Evolutionary conservation across 1,284 basidiomycete species (phyloP).

Genomic region (Phellopilus nigrolimitatus): DNA sequence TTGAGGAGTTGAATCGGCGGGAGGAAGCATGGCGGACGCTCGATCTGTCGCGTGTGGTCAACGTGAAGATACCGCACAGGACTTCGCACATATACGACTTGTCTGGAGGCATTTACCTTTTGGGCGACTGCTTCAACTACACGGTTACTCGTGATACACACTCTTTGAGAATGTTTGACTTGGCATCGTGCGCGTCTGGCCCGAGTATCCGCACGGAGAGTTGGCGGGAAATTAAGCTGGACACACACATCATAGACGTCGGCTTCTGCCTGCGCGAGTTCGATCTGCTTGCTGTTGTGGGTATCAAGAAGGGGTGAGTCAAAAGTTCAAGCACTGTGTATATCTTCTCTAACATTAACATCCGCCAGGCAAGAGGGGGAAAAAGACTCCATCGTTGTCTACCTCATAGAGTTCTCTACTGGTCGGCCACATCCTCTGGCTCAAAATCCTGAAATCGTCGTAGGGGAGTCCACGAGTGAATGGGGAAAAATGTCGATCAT

Average conservation of each 20-base stretch:
- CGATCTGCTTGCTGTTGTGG: conserved; percentile 41
- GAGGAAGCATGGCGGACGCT: conserved; percentile 11
- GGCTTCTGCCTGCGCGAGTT: conserved; percentile 44
- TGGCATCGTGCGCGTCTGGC: neutral
- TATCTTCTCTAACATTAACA: conserved; percentile 14
- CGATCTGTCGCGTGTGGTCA: conserved; percentile 7
- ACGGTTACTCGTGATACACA: conserved; percentile 5
- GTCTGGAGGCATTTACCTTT: conserved; percentile 16
- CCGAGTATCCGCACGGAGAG: neutral
- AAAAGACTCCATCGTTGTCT: conserved; percentile 21
- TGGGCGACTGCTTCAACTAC: conserved; percentile 13
- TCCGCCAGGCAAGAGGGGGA: neutral
- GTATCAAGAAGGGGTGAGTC: conserved; percentile 23
- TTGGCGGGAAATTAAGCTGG: conserved; percentile 14
- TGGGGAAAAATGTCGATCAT: conserved; percentile 27
- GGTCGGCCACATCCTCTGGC: conserved; percentile 36
- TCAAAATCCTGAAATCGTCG: conserved; percentile 30
- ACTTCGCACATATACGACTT: conserved; percentile 19
- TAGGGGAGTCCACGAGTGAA: conserved; percentile 29
- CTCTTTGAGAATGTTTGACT: conserved; percentile 13
- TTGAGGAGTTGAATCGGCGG: conserved; percentile 1
- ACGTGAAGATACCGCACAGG: conserved; percentile 11
- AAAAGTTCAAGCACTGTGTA: conserved; percentile 24
- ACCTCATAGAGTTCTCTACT: conserved; percentile 23
- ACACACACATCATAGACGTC: conserved; percentile 31